These are phyloP conservation scores for Trypanosomatidae sp. DNA, from an alignment of 208 protist genomes.

Conservation along the genomic window DNA sequence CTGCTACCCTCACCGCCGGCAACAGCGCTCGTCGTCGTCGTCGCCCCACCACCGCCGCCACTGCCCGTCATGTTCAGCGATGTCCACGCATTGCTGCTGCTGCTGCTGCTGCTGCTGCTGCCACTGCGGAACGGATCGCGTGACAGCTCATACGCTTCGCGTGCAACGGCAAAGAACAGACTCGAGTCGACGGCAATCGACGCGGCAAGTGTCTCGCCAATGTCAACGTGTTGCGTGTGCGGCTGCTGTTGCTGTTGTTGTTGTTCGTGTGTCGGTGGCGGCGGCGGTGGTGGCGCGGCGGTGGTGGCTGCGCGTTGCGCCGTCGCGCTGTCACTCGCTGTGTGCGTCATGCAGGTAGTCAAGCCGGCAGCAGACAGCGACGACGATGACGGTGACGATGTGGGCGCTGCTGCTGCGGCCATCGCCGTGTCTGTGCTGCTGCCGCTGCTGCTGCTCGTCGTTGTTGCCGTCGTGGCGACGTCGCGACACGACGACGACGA, in stretches of 20 bases:
- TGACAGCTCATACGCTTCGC: neutral
- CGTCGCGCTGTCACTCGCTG: too few species aligned
- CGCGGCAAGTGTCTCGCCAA: neutral
- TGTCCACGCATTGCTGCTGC: constrained; percentile 1
- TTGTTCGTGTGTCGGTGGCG: neutral
- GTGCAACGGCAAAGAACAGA: neutral
- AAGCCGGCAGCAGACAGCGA: too few species aligned
- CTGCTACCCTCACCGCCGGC: neutral
- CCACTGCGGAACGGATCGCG: neutral
- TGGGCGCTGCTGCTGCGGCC: too few species aligned
- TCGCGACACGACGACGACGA: too few species aligned
- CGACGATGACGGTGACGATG: too few species aligned
- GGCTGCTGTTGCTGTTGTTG: neutral
- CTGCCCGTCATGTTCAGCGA: neutral
- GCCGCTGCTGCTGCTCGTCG: neutral
- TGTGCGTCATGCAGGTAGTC: too few species aligned
- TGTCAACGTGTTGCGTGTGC: too few species aligned
- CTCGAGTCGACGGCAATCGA: neutral
- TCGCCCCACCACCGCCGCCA: neutral
- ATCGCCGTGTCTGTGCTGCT: too few species aligned
- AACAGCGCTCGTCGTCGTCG: neutral
- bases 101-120: constrained; percentile 4
- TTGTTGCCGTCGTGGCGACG: neutral
- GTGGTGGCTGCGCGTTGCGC: neutral
- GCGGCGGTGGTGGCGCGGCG: neutral